These are phyloP conservation scores for Rhynchosporium secalis DNA, from an alignment of 2,329 filamentous ascomycete species.

Conservation along the genomic window DNA sequence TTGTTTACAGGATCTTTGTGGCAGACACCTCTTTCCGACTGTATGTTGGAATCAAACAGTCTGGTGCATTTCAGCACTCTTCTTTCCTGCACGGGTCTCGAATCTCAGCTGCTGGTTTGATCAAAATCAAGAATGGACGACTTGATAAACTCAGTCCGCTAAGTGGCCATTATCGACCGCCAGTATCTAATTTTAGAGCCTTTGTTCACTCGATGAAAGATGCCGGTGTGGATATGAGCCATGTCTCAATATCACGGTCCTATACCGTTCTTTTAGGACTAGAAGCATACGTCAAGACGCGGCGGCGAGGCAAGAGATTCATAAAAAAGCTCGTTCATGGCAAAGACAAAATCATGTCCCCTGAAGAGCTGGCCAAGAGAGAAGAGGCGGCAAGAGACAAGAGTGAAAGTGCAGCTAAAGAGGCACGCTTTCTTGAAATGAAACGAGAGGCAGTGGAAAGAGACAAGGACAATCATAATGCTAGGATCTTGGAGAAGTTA, in stretches of 20 bases:
- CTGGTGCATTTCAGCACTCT: slow-evolving; percentile 86
- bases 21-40: slow-evolving; percentile 81
- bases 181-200: slow-evolving; percentile 73
- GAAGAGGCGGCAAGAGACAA: slow-evolving; percentile 63
- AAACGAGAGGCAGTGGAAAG: slow-evolving; percentile 31
- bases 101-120: slow-evolving; percentile 79
- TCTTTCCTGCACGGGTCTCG: slow-evolving; percentile 83
- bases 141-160: slow-evolving; percentile 70
- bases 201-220: slow-evolving; percentile 75
- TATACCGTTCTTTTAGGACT: slow-evolving; percentile 82
- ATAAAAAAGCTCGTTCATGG: slow-evolving; percentile 51
- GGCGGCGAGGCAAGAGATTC: slow-evolving; percentile 58
- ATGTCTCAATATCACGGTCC: slow-evolving; percentile 75
- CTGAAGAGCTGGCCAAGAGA: slow-evolving; percentile 55
- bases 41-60: slow-evolving; percentile 88
- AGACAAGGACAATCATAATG: slow-evolving; percentile 27
- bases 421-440: slow-evolving; percentile 45
- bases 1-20: slow-evolving; percentile 68
- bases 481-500: slow-evolving; percentile 46
- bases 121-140: slow-evolving; percentile 80
- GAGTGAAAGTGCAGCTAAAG: slow-evolving; percentile 57
- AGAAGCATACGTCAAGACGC: slow-evolving; percentile 74
- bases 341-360: slow-evolving; percentile 60
- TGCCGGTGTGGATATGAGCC: slow-evolving; percentile 75
- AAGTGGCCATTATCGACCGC: slow-evolving; percentile 82